Conservation (phyloP, 1,284 basidiomycete genomes). For the Erythrobasidium hasegawianum region DNA sequence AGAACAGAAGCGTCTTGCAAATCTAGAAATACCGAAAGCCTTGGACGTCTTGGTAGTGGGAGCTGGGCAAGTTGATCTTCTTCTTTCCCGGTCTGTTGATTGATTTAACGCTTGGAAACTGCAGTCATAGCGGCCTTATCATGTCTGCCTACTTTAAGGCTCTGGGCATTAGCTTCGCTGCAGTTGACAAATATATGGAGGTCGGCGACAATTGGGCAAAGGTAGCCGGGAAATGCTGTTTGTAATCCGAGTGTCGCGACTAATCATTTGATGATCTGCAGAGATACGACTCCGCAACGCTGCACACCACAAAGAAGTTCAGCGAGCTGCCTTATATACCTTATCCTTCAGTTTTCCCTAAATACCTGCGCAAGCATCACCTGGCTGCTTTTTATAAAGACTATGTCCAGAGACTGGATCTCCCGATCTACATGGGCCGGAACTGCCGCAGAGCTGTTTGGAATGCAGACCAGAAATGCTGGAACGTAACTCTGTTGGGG, state of each 20-base stretch:
- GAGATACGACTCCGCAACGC: slow-evolving; percentile 25
- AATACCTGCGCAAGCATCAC: slow-evolving; percentile 12
- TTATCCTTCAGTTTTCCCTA: slow-evolving; percentile 10
- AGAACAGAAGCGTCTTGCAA: neutral
- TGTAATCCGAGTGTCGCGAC: neutral
- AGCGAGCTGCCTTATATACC: slow-evolving; percentile 23
- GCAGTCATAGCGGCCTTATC: slow-evolving; percentile 19
- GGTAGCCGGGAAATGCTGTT: neutral
- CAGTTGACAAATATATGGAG: slow-evolving; percentile 10
- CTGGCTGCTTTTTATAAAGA: slow-evolving; percentile 21
- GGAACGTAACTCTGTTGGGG: neutral
- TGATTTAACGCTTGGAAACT: neutral
- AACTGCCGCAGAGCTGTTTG: slow-evolving; percentile 3
- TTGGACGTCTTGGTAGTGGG: slow-evolving; percentile 21
- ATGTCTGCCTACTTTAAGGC: slow-evolving; percentile 22
- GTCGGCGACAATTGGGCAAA: slow-evolving; percentile 25
- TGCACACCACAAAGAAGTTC: slow-evolving; percentile 18
- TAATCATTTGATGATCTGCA: neutral
- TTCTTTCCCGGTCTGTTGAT: neutral
- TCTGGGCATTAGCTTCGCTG: slow-evolving; percentile 14
- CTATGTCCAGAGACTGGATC: slow-evolving; percentile 11
- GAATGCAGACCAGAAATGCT: slow-evolving; percentile 4
- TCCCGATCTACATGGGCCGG: slow-evolving; percentile 13
- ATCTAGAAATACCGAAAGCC: neutral
- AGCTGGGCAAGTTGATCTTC: slow-evolving; percentile 2